Conservation (phyloP, 75 land plant genomes). For the Gnetum montanum region DNA sequence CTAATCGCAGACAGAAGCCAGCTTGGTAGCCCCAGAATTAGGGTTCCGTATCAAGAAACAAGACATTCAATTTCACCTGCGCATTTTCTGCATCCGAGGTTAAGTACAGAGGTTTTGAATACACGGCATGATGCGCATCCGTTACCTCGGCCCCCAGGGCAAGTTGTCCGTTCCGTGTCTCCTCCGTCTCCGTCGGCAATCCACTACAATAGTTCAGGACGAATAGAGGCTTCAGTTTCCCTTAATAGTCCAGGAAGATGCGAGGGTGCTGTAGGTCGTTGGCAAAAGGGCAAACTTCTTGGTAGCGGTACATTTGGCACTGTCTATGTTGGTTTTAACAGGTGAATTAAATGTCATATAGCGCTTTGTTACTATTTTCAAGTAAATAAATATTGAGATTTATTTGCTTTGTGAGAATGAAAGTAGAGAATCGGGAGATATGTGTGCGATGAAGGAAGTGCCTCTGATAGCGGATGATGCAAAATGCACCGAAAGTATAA, state of each 20-base stretch:
- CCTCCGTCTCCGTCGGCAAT: slow-evolving; percentile 16
- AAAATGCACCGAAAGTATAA: slow-evolving; percentile 76
- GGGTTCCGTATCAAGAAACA: slow-evolving; percentile 17
- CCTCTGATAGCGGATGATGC: slow-evolving; percentile 75
- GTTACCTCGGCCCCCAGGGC: slow-evolving; percentile 61
- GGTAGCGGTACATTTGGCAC: slow-evolving; percentile 94
- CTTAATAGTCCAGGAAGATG: no score
- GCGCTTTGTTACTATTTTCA: neutral
- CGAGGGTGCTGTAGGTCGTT: slow-evolving; percentile 34
- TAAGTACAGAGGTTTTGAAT: slow-evolving; percentile 14
- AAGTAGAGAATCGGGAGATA: slow-evolving; percentile 83
- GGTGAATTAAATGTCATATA: slow-evolving; percentile 25
- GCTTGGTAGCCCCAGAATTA: slow-evolving; percentile 29
- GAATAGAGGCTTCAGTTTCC: slow-evolving; percentile 18
- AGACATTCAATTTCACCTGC: slow-evolving; percentile 18
- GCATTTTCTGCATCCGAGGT: slow-evolving; percentile 22
- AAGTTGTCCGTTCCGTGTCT: slow-evolving; percentile 3
- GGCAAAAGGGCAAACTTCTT: slow-evolving; percentile 90
- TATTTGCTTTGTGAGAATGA: slow-evolving; percentile 2
- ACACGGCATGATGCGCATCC: slow-evolving; percentile 42
- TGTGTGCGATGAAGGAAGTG: slow-evolving; percentile 99
- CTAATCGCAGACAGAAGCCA: slow-evolving; percentile 12
- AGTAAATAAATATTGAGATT: no score
- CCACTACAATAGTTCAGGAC: slow-evolving; percentile 12
- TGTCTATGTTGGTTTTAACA: slow-evolving; percentile 73